phyloP scores from a whole-genome alignment of 441 rosid species.

The Erodium chrysanthum region DNA sequence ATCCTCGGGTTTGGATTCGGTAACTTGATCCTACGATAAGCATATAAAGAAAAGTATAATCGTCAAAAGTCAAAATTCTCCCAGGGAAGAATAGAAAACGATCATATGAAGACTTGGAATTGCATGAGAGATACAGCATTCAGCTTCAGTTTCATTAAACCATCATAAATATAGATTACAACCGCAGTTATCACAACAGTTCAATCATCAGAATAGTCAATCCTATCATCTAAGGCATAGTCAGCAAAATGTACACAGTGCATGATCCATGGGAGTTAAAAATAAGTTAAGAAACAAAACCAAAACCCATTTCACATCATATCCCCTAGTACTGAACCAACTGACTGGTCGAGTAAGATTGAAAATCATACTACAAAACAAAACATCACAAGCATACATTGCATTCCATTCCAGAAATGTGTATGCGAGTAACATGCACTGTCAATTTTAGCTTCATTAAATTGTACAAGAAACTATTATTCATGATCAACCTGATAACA shows the following conservation, averaged over 20 bases:
- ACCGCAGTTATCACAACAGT: not conserved
- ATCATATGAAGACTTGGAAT: not conserved
- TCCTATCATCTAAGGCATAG: not conserved
- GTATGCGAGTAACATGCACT: not conserved
- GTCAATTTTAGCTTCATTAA: not conserved
- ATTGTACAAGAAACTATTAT: not conserved
- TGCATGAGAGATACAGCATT: not conserved
- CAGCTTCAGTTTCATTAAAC: not conserved
- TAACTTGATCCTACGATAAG: conserved; percentile 1
- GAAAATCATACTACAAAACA: not conserved
- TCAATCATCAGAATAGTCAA: not conserved
- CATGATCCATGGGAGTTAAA: not conserved
- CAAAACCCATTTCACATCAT: not conserved
- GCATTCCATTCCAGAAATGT: not conserved
- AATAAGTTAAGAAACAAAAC: not conserved
- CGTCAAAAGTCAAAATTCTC: not conserved
- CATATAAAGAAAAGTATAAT: not conserved
- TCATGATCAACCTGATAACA: not conserved
- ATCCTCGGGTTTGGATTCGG: not conserved
- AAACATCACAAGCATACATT: not conserved
- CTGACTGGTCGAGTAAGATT: not conserved
- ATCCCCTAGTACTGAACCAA: not conserved
- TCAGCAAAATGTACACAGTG: not conserved
- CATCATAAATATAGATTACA: not conserved
- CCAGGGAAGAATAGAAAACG: not conserved